Evolutionary conservation across 164 flowering plant genomes (phyloP).

Genomic region (Vitis vinifera): DNA sequence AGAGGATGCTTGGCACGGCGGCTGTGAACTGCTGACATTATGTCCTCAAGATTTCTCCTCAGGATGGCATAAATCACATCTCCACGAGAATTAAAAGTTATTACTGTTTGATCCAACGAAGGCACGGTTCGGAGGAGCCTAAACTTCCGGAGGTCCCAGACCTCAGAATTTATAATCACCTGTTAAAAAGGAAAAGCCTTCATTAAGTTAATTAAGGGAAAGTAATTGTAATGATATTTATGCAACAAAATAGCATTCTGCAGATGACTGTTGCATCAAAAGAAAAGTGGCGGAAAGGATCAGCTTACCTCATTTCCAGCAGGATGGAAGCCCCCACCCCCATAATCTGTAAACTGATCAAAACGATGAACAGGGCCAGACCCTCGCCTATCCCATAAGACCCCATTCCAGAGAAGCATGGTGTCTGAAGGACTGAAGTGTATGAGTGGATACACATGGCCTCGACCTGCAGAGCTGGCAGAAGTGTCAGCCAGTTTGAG

Average conservation of each 20-base stretch:
- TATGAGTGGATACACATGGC: conserved; percentile 62
- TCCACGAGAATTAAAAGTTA: conserved; percentile 78
- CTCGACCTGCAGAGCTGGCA: conserved; percentile 48
- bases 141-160: conserved; percentile 91
- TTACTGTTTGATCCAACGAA: conserved; percentile 82
- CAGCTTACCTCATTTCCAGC: conserved; percentile 92
- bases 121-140: conserved; percentile 85
- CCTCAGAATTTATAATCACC: conserved; percentile 96
- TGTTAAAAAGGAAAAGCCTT: conserved; percentile 20
- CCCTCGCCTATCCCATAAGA: conserved; percentile 86
- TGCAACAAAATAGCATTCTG: too few relatives aligned
- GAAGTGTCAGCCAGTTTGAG: conserved; percentile 57
- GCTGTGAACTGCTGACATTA: conserved; percentile 68
- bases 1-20: conserved; percentile 84
- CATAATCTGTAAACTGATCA: conserved; percentile 92
- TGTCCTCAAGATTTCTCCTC: conserved; percentile 84
- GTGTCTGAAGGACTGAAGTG: conserved; percentile 86
- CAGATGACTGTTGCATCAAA: not conserved
- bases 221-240: too few relatives aligned
- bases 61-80: conserved; percentile 87
- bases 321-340: conserved; percentile 99
- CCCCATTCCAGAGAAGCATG: conserved; percentile 95
- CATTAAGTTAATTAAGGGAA: too few relatives aligned
- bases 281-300: not conserved
- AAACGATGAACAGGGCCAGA: conserved; percentile 71